Base-by-base conservation (phyloP, 805 yeast genomes). In the Wickerhamiella siamensis region DNA sequence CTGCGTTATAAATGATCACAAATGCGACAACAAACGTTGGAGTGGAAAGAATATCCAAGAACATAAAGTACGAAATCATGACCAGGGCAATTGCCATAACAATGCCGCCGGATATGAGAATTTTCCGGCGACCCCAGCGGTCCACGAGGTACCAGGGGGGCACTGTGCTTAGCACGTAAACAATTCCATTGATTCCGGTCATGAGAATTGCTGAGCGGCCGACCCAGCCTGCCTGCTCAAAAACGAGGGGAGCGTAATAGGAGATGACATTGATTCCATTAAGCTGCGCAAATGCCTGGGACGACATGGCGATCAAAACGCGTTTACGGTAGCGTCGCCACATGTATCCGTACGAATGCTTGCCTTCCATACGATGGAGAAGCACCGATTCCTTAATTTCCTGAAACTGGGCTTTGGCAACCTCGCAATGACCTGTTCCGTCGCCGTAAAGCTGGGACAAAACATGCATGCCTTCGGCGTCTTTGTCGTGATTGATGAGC, bases 141-240 rank as follows among this genome's bases (percentile, higher is more conserved):
- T 86, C 96, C 27, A 86, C 91, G 18, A 86, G 64, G 56, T 75
- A 77, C 95, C 96, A 86, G 0, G 95, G 94, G 1, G 94, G 88
- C 21, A 86, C 64, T 0, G 95, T 83, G 36, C 83, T 72, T 2
- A 62, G 47, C 44, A 74, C 67, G 54, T 79, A 79, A 27, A 78
- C 64, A 10, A 79, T 46, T 4, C 75, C 70, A 51, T 79, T 79
- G 44, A 82, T 69, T 18, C 96, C 96, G 0, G 96, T 83, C 94
- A 86, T 82, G 48, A 84, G 69, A 47, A 86, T 75, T 2, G 95
- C 95, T 49, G 75, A 74, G 46, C 94, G 67, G 20, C 95, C 95
- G 5, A 70, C 61, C 95, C 95, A 87, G 21, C 96, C 96, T 2
- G 95, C 95, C 51, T 82, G 82, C 58, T 87, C 95, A 60, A 86